phyloP scores from a whole-genome alignment of 2,329 filamentous ascomycete genomes.

The Metarhizium brunneum region DNA sequence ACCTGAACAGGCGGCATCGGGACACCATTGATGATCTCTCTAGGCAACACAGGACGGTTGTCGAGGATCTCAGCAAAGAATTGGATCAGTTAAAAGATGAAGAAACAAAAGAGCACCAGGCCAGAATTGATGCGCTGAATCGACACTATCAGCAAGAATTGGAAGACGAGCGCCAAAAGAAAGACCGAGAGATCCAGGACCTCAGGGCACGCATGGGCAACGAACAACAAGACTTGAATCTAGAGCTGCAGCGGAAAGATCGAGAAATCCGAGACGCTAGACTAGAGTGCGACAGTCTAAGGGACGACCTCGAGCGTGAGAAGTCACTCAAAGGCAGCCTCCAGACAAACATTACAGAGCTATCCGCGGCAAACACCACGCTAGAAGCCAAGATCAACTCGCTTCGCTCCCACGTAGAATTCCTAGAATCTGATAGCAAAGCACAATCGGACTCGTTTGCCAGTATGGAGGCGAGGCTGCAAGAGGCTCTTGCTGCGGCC shows the following conservation, averaged over 20 bases:
- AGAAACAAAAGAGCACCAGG: constrained; percentile 51
- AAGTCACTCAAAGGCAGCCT: constrained; percentile 48
- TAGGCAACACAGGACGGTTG: constrained; percentile 22
- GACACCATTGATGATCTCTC: constrained; percentile 25
- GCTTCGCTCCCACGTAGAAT: constrained; percentile 74
- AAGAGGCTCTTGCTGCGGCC: constrained; percentile 63
- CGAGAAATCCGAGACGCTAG: constrained; percentile 42
- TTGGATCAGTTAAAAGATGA: constrained; percentile 30
- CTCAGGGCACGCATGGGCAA: constrained; percentile 43
- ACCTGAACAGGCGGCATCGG: constrained; percentile 33
- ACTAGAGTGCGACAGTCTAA: constrained; percentile 33
- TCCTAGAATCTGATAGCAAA: constrained; percentile 82
- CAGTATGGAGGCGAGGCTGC: constrained; percentile 69
- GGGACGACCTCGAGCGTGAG: constrained; percentile 50
- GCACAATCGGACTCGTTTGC: constrained; percentile 81
- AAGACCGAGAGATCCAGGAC: constrained; percentile 56
- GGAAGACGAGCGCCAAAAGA: constrained; percentile 52
- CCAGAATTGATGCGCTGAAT: constrained; percentile 57
- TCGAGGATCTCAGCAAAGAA: constrained; percentile 35
- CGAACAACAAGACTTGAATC: constrained; percentile 42
- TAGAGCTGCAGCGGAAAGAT: constrained; percentile 42
- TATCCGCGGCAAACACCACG: constrained; percentile 50
- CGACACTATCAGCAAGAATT: constrained; percentile 54
- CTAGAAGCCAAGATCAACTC: constrained; percentile 69
- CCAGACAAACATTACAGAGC: constrained; percentile 45